Evolutionary conservation across 2,329 filamentous ascomycete genomes (phyloP), one percentile per base, ranked within the genome.

Genomic region (Fusarium hostae): DNA sequence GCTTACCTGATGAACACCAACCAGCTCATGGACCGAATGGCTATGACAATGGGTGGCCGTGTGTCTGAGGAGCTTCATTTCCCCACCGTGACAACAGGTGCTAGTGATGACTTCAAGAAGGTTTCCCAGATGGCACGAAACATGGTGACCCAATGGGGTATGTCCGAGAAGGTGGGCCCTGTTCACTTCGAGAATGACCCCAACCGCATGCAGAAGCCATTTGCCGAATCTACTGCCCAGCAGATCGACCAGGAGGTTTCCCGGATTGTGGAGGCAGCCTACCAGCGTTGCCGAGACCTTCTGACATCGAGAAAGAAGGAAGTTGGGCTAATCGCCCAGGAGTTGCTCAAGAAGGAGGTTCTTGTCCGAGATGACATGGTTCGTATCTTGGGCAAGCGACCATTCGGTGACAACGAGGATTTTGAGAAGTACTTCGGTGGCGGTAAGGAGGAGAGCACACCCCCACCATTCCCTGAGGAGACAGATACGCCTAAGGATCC

Each of bases 111-210:
- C 81, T 99, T 99, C 88, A 95, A 96, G 83, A 99, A 99, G 84
- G 96, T 98, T 43, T 98, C 96, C 5, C 89, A 91, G 62, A 95
- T 98, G 92, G 97, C 96, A 6, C 97, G 93, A 22, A 92, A 93
- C 69, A 99, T 99, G 96, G 96, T 99, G 34, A 99, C 95, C n/a
- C 94, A 97, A 81, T 99, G 94, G 91, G 96, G 96, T 75, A 99
- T 99, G 96, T 97, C 93, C 43, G 89, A 93, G 74, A 97, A 97
- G 84, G 91, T 99, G 50, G 95, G 95, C 34, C 95, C 95, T 72
- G 87, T 99, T 70, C 93, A 97, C 86, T 99, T 95, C 82, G 92
- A 96, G 77, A 92, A 93, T 79, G 88, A 94, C 78, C 88, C 92
- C 71, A 92, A 93, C 80, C 91, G 93, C 78, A 84, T 98, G 66